Evolutionary conservation across 2,329 filamentous ascomycete genomes (phyloP), one percentile per base, ranked within the genome.

Genomic region (Arthrobotrys entomopaga): DNA sequence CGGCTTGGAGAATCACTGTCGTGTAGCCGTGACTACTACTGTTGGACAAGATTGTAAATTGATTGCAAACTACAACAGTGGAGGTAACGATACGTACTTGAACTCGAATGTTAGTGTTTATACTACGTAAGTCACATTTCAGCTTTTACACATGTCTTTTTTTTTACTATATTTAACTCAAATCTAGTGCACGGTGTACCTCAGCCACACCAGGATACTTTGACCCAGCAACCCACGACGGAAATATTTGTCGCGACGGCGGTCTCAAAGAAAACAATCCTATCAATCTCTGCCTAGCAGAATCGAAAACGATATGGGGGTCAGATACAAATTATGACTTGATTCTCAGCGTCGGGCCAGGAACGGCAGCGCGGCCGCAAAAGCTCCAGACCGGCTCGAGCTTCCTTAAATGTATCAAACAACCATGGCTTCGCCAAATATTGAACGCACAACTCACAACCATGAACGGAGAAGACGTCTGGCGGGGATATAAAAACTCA

Each of bases 231-330:
- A 16, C 11, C 11, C 1, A 48, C 7, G 6, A 7, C 5, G 61
- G 61, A 26, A 11, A 10, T 2, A 22, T 34, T 38, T 65, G 40
- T 40, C 16, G 61, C 3, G 61, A 65, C 13, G 61, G 61, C 16
- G 61, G 61, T 3, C 61, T 65, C 22, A 57, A 20, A 57, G 61
- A 34, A 22, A 65, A 57, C 20, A 65, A 65, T 24, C 61, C 61
- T n/a, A 40, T 56, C 5, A 38, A 40, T 8, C 1, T 56, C n/a
- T 49, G 49, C 10, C 3, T 53, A 5, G 52, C 48, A 3, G 61
- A 65, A 52, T 26, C 50, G 34, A 48, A 38, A 20, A 15, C 4
- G 20, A 10, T 56, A 56, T 65, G 61, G 61, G 60, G 26, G 7
- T 7, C 26, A 7, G 7, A 29, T 29, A 29, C 7, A 29, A 29